Evolutionary conservation across 768 basidiomycete genomes (phyloP).

Genomic region (Pisolithus albus): DNA sequence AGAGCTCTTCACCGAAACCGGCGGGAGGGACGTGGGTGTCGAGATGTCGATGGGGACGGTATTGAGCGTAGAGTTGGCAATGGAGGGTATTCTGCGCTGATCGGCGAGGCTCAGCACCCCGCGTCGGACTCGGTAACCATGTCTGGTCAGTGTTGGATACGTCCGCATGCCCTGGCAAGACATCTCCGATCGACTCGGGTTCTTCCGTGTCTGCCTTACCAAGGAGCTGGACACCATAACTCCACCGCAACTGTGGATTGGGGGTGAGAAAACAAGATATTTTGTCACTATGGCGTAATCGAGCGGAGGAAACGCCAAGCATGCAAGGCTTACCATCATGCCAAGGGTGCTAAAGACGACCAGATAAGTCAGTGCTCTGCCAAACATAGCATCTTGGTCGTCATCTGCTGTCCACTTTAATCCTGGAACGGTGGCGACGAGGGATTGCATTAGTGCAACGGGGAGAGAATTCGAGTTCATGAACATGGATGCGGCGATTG

Average conservation of each 20-base stretch:
- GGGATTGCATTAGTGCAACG: constrained; percentile 88
- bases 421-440: constrained; percentile 75
- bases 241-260: constrained; percentile 72
- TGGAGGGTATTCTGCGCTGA: not conserved
- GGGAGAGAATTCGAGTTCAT: constrained; percentile 96
- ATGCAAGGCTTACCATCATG: constrained; percentile 66
- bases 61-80: not conserved
- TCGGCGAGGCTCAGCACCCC: no score
- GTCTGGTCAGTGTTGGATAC: no score
- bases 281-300: not conserved
- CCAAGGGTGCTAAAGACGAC: constrained; percentile 93
- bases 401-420: constrained; percentile 81
- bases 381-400: constrained; percentile 82
- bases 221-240: constrained; percentile 81
- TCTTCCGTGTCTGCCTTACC: constrained; percentile 43
- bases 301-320: not conserved
- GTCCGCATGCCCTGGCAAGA: not conserved
- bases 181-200: constrained; percentile 3
- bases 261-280: not conserved
- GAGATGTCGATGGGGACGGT: not conserved
- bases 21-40: not conserved
- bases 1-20: constrained; percentile 14
- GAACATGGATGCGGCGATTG: constrained; percentile 79
- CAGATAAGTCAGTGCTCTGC: constrained; percentile 82
- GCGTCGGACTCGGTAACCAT: not conserved